These are phyloP conservation scores for Triangularia verruculosa DNA, from an alignment of 2,329 filamentous ascomycete genomes.

Conservation along the genomic window DNA sequence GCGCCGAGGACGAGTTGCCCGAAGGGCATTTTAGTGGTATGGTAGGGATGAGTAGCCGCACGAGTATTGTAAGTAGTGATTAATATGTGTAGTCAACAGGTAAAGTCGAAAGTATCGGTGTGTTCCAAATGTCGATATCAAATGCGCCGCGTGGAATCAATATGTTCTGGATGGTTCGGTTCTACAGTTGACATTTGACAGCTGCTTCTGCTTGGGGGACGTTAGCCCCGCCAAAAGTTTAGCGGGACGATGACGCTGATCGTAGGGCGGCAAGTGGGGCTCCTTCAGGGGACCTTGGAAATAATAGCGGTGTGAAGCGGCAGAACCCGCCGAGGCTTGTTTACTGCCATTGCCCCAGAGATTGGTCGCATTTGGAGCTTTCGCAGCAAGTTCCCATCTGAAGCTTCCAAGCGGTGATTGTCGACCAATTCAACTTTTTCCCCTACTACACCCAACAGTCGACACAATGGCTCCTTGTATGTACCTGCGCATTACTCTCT, in stretches of 20 bases:
- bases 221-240: not conserved
- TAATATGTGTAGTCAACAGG: not conserved
- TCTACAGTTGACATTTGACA: not conserved
- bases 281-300: not conserved
- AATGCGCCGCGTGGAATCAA: not conserved
- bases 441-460: not conserved
- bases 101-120: not conserved
- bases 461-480: constrained; percentile 42
- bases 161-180: not conserved
- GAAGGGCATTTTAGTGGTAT: constrained; percentile 49
- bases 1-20: constrained; percentile 87
- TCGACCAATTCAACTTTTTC: not conserved
- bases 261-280: not conserved
- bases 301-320: constrained; percentile 8
- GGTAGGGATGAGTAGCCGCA: not conserved
- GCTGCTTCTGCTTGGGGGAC: not conserved
- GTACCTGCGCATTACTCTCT: constrained; percentile 11
- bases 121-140: not conserved
- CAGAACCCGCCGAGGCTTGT: constrained; percentile 27
- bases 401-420: constrained; percentile 7
- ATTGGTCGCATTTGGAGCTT: constrained; percentile 12
- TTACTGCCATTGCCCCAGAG: constrained; percentile 16
- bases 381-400: not conserved
- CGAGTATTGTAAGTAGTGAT: not conserved
- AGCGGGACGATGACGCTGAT: not conserved